Base-by-base conservation (phyloP, 768 basidiomycete genomes). In the Boletus rubescentipes region DNA sequence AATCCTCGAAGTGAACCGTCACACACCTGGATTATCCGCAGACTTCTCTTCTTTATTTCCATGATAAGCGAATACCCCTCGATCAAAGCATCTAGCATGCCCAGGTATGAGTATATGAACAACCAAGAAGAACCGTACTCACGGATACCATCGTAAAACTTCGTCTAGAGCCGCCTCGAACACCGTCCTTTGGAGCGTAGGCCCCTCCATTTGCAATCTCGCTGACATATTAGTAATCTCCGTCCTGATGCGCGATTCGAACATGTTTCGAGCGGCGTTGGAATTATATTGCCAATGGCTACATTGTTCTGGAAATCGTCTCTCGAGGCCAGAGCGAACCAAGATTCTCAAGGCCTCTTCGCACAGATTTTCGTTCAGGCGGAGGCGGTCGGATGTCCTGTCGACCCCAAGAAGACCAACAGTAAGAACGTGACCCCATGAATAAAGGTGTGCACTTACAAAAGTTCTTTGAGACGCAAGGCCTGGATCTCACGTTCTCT, bases 261-360 rank as follows among this genome's bases (percentile, higher is more conserved):
- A 57, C 5, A 9, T 45, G 5, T 5, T 47, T 11, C 10, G 42
- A 10, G 60, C 15, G 2, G 65, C 53, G 1, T 0, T 39, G 2
- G 57, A 49, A 0, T 62, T 52, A 0, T 65, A 51, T 20, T 51
- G 57, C 71, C 71, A 75, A 0, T 55, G 37, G 1, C 38, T 46
- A 34, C 70, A 70, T 8, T 49, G 46, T 1, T 20, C 41, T 3
- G 53, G 61, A 29, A 62, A 74, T 10, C 72, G 67, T 26, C 50
- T 61, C 8, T 52, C 40, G 0, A 77, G 65, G 1, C 74, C 77
- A 2, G 45, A 34, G 15, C n/a, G 38, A 21, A 71, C 46, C 6
- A 78, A 58, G 1, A 70, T 66, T 7, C 34, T 53, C 0, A 77
- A 4, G 0, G 62, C 62, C 0, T 66, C 61, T 3, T 66, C 67